Percentiles rank a stretch among this genome's conserved stretches.
phyloP scores from a whole-genome alignment of 2,329 filamentous ascomycete species.

The Alternaria hordeiaustralica region DNA sequence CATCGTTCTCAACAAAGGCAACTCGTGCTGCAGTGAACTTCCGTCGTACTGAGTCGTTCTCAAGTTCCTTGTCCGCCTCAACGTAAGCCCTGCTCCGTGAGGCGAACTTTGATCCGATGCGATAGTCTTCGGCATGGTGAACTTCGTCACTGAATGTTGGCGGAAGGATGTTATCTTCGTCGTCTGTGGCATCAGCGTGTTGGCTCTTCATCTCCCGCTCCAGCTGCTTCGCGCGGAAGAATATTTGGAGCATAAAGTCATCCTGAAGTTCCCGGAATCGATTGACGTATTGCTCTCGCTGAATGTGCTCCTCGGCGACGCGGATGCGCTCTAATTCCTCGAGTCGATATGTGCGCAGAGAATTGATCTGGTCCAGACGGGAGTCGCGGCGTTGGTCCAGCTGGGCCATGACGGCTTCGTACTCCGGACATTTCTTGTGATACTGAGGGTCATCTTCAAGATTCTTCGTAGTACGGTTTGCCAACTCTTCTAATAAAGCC shows the following conservation, averaged over 20 bases:
- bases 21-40: slow-evolving; percentile 30
- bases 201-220: slow-evolving; percentile 44
- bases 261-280: slow-evolving; percentile 42
- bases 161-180: slow-evolving; percentile 48
- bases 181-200: slow-evolving; percentile 49
- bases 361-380: slow-evolving; percentile 48
- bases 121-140: slow-evolving; percentile 30
- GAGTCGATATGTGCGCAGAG: slow-evolving; percentile 46
- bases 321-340: slow-evolving; percentile 46
- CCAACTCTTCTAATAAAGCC: slow-evolving; percentile 69
- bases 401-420: slow-evolving; percentile 58
- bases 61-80: slow-evolving; percentile 47
- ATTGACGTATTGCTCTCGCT: slow-evolving; percentile 45
- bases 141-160: slow-evolving; percentile 41
- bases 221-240: slow-evolving; percentile 48
- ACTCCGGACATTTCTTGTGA: slow-evolving; percentile 63
- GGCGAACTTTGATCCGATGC: slow-evolving; percentile 44
- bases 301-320: slow-evolving; percentile 43
- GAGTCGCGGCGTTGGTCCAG: slow-evolving; percentile 57
- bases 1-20: slow-evolving; percentile 35
- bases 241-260: slow-evolving; percentile 46
- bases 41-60: slow-evolving; percentile 35
- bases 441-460: slow-evolving; percentile 62
- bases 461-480: slow-evolving; percentile 64
- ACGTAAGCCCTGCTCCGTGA: slow-evolving; percentile 52